Evolutionary conservation across 2,329 filamentous ascomycete genomes (phyloP), one percentile per base, ranked within the genome.

Genomic region (Phialophora verrucosa): DNA sequence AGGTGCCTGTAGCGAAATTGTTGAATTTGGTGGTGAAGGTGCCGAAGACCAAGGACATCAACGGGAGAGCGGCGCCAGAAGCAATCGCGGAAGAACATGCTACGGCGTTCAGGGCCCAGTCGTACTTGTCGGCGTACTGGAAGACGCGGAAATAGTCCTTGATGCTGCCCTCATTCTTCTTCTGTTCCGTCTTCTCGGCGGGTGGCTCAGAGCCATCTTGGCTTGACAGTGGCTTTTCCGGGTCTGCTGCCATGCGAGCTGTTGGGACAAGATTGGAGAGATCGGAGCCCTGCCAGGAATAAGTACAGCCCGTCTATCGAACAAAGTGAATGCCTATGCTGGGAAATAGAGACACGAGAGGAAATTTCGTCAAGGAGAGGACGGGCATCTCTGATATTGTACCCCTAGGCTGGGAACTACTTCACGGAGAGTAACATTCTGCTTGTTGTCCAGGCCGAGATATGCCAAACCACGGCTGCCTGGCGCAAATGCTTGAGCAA

Each of bases 41-140:
- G 68, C 78, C 78, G 54, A 80, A 77, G 12, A 80, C 74, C 29
- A 80, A 68, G 56, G 77, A 79, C 73, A 80, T 73, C 60, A 79
- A 65, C 2, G 78, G 74, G 61, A 79, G 66, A 3, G 71, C 67
- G 6, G 71, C 68, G 6, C 74, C 74, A 10, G 73, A 73, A 1
- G 67, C 73, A 10, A 75, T 68, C n/a, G 74, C 70, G 35, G 59
- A 66, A 38, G 64, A 32, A 53, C 65, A 35, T n/a, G 70, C 71
- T 12, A 66, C 60, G 14, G 32, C 58, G 54, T 72, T 71, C 31
- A 73, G 61, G n/a, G 50, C 54, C 69, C 65, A 71, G 53, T 71
- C 70, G 42, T 66, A 69, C 53, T 63, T 66, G 63, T 72, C 70
- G 54, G 70, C 69, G 51, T 71, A 73, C 8, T 58, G 49, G 29